Percentiles rank a stretch among this genome's conserved stretches.
These are phyloP conservation scores for Aspergillus ustus DNA, from an alignment of 2,329 filamentous ascomycete species.

Conservation along the genomic window DNA sequence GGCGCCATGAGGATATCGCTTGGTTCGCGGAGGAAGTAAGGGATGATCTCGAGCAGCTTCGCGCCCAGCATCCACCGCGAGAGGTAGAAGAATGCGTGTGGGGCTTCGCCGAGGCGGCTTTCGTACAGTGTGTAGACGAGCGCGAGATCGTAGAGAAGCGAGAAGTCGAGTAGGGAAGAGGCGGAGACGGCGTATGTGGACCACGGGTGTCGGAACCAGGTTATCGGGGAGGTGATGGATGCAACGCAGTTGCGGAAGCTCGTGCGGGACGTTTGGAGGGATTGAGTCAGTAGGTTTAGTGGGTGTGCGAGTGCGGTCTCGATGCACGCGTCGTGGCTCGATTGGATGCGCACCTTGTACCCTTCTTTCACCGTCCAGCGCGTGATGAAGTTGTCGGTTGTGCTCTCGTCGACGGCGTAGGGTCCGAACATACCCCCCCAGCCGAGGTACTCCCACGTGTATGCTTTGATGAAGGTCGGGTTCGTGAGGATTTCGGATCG, in stretches of 20 bases:
- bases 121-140: conserved; percentile 43
- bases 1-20: conserved; percentile 57
- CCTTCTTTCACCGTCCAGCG: conserved; percentile 56
- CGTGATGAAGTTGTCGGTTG: conserved; percentile 68
- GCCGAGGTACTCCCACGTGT: conserved; percentile 55
- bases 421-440: conserved; percentile 42
- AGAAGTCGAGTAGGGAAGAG: conserved; percentile 60
- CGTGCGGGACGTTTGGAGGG: conserved; percentile 62
- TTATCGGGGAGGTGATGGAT: conserved; percentile 48
- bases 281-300: conserved; percentile 58
- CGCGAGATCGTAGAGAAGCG: conserved; percentile 56
- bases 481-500: conserved; percentile 56
- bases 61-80: conserved; percentile 56
- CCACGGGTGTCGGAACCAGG: conserved; percentile 55
- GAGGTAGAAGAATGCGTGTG: conserved; percentile 24
- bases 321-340: conserved; percentile 53
- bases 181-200: conserved; percentile 62
- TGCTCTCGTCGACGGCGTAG: conserved; percentile 55
- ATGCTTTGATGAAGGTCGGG: conserved; percentile 49
- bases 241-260: conserved; percentile 62
- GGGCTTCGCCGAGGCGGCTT: conserved; percentile 20
- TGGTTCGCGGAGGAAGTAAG: conserved; percentile 58
- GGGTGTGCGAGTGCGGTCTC: conserved; percentile 58
- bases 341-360: conserved; percentile 62
- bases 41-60: conserved; percentile 62